Conservation (phyloP, 352 stramenopile genomes). For the Paralagenidium karlingii region DNA sequence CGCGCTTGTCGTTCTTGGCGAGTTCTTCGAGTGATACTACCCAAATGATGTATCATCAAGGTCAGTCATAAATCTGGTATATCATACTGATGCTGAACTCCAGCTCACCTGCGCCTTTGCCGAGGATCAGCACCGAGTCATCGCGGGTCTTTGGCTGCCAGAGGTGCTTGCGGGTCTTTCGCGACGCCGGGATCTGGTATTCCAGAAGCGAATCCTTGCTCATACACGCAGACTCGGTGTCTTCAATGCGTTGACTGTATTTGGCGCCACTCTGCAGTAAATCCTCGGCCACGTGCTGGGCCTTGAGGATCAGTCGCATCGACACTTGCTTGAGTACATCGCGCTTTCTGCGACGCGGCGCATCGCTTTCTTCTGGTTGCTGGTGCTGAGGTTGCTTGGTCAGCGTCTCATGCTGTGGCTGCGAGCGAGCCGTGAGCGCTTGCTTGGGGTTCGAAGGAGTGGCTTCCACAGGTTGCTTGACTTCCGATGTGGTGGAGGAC, state of each 20-base stretch:
- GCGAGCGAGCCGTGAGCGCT: too few relatives aligned
- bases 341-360: slow-evolving; percentile 28
- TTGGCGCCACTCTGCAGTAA: slow-evolving; percentile 48
- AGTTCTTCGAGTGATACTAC: too few relatives aligned
- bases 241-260: slow-evolving; percentile 37
- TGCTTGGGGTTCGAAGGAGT: too few relatives aligned
- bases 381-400: too few relatives aligned
- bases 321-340: slow-evolving; percentile 67
- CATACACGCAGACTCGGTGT: slow-evolving; percentile 34
- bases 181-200: slow-evolving; percentile 45
- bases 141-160: slow-evolving; percentile 69
- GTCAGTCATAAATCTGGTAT: too few relatives aligned
- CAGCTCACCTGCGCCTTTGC: too few relatives aligned
- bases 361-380: too few relatives aligned
- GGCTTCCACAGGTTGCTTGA: too few relatives aligned
- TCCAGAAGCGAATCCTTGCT: slow-evolving; percentile 34
- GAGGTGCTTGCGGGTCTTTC: slow-evolving; percentile 51
- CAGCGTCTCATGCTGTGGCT: too few relatives aligned
- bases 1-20: slow-evolving; percentile 8
- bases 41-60: too few relatives aligned
- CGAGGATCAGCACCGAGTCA: slow-evolving; percentile 43
- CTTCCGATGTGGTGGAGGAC: too few relatives aligned
- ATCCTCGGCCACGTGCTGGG: slow-evolving; percentile 43
- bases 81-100: too few relatives aligned
- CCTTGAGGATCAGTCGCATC: slow-evolving; percentile 64